A percentile compares a stretch with the other conserved stretches of the same genome.
phyloP scores from a whole-genome alignment of 805 yeast species.

The Zygosaccharomyces gambellarensis region DNA sequence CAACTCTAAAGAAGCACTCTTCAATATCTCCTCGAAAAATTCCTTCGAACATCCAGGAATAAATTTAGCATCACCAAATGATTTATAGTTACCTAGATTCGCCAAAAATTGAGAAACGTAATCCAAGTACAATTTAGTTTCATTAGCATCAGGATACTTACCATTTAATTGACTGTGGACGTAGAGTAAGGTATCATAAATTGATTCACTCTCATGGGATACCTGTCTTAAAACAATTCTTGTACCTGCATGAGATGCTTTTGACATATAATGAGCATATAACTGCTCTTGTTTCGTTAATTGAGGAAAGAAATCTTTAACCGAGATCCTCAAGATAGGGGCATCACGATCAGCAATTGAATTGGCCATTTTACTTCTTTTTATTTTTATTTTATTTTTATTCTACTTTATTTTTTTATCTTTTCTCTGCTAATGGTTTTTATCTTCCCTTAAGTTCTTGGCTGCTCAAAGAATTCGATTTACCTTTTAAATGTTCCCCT shows the following conservation, averaged over 20 bases:
- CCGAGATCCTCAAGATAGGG: constrained; percentile 66
- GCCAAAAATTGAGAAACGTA: constrained; percentile 71
- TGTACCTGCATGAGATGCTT: constrained; percentile 81
- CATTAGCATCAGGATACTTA: constrained; percentile 39
- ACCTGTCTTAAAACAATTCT: constrained; percentile 76
- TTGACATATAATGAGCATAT: constrained; percentile 79
- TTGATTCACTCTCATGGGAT: constrained; percentile 71
- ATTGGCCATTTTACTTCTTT: constrained; percentile 1
- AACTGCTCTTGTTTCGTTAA: constrained; percentile 55
- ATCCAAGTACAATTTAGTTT: constrained; percentile 49
- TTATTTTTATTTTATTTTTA: background rate
- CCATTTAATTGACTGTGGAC: constrained; percentile 50
- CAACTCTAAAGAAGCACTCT: constrained; percentile 35
- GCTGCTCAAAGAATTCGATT: background rate
- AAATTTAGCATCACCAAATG: constrained; percentile 86
- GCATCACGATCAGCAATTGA: constrained; percentile 56
- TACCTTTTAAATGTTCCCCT: background rate
- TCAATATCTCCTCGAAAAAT: constrained; percentile 40
- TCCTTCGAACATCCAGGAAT: constrained; percentile 55
- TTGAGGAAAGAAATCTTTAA: constrained; percentile 61
- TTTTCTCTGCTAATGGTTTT: background rate
- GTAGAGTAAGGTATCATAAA: constrained; percentile 62
- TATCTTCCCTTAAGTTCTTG: background rate
- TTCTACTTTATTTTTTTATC: background rate
- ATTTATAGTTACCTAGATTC: constrained; percentile 74